A percentile compares a stretch with the other conserved stretches of the same genome.
Evolutionary conservation across 139 green algal species (phyloP).

Genomic region (Chlorella sp.): DNA sequence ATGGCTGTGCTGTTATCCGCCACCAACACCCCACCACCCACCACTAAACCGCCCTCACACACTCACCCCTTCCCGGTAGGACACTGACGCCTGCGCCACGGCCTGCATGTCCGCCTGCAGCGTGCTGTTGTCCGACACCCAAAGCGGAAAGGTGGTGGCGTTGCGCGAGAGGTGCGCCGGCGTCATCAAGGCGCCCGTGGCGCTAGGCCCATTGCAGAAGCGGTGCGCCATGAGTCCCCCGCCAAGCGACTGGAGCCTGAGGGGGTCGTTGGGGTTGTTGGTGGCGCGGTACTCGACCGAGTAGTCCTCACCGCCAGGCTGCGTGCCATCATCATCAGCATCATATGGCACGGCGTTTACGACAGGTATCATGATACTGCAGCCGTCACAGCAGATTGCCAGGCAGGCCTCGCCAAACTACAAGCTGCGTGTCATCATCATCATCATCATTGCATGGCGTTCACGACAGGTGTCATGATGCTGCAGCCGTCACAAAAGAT

Average conservation of each 20-base stretch:
- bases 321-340: background rate
- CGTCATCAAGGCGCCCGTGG: background rate
- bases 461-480: no score
- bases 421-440: background rate
- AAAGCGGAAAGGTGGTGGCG: background rate
- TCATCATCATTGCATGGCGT: conserved; percentile 2
- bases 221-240: background rate
- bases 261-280: background rate
- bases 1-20: no score
- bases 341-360: background rate
- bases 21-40: no score
- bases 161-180: background rate
- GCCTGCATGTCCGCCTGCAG: background rate
- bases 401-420: background rate
- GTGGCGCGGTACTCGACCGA: background rate
- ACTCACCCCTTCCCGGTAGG: no score
- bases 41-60: no score
- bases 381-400: no score
- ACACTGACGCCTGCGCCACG: no score
- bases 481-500: background rate
- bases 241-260: background rate
- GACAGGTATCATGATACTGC: no score
- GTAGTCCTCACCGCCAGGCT: background rate
- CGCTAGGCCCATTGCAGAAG: background rate
- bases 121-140: background rate